Evolutionary conservation across 345 rosid species (phyloP).

Genomic region (Hibiscus tridactylites): DNA sequence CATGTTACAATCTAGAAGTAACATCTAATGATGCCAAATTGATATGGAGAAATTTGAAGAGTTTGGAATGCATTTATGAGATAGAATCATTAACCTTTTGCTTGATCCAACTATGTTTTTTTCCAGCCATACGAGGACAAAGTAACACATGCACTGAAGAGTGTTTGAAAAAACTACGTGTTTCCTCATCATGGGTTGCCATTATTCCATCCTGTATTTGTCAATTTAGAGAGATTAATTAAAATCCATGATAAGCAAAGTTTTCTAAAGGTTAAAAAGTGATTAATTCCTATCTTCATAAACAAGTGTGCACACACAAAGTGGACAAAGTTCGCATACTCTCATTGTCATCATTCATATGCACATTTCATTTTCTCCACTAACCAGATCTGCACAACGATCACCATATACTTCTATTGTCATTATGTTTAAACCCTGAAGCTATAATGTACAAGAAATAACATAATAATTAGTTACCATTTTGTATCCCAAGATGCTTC

Average conservation of each 20-base stretch:
- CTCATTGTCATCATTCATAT: constrained; percentile 1
- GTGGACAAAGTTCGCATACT: neutral
- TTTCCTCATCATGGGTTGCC: constrained; percentile 98
- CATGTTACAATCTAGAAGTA: neutral
- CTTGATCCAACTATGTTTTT: constrained; percentile 81
- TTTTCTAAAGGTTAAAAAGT: neutral
- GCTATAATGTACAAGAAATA: neutral
- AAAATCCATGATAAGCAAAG: neutral
- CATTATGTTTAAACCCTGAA: constrained; percentile 1
- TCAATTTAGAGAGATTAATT: constrained; percentile 2
- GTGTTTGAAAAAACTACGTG: constrained; percentile 82
- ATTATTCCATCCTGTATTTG: constrained; percentile 78
- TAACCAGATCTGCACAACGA: neutral
- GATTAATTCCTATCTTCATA: neutral
- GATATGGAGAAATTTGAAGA: neutral
- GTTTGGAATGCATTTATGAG: constrained; percentile 4
- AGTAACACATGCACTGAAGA: constrained; percentile 91
- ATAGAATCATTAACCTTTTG: constrained; percentile 47
- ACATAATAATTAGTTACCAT: constrained; percentile 32
- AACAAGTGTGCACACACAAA: neutral
- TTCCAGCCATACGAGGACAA: constrained; percentile 92
- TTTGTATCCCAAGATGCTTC: constrained; percentile 74
- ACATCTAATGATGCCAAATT: neutral
- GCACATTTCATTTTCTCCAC: neutral
- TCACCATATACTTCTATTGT: no score